phyloP scores from a whole-genome alignment of 2,329 filamentous ascomycete genomes.

The Scedosporium dehoogii region DNA sequence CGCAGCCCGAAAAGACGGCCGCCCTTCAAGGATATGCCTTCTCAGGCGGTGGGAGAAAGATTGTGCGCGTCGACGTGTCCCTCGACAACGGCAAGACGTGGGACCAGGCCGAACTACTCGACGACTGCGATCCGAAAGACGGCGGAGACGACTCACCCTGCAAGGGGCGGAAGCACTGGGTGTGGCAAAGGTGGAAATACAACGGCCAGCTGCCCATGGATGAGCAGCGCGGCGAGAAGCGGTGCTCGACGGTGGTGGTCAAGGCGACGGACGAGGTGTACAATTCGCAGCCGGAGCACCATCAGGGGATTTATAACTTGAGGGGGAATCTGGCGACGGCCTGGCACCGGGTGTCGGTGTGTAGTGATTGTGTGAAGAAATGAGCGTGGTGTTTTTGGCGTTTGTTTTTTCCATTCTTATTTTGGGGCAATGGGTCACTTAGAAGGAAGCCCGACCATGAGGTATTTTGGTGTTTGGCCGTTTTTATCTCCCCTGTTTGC shows the following conservation, averaged over 20 bases:
- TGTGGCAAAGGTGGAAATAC: conserved; percentile 56
- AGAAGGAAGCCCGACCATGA: no score
- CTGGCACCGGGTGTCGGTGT: conserved; percentile 48
- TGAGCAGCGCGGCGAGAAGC: conserved; percentile 14
- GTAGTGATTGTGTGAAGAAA: conserved; percentile 18
- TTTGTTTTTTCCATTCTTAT: no score
- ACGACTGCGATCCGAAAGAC: conserved; percentile 28
- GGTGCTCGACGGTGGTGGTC: conserved; percentile 45
- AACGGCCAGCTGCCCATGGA: conserved; percentile 32
- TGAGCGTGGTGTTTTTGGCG: no score
- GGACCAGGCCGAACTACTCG: conserved; percentile 51
- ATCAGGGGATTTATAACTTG: conserved; percentile 51
- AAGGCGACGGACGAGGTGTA: conserved; percentile 59
- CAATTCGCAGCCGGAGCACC: conserved; percentile 55
- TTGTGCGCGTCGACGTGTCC: conserved; percentile 58
- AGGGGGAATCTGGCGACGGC: conserved; percentile 57
- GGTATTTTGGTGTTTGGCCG: no score
- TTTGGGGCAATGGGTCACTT: no score
- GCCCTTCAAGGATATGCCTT: conserved; percentile 55
- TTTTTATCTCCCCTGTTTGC: no score
- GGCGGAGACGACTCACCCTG: conserved; percentile 15
- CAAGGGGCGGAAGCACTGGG: conserved; percentile 35
- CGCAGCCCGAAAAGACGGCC: conserved; percentile 14
- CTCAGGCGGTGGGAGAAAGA: conserved; percentile 54
- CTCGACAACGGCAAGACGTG: conserved; percentile 54